Percentiles rank a stretch among this genome's conserved stretches.
Conservation (phyloP, 768 basidiomycete species). For the Candolleomyces aberdarensis region DNA sequence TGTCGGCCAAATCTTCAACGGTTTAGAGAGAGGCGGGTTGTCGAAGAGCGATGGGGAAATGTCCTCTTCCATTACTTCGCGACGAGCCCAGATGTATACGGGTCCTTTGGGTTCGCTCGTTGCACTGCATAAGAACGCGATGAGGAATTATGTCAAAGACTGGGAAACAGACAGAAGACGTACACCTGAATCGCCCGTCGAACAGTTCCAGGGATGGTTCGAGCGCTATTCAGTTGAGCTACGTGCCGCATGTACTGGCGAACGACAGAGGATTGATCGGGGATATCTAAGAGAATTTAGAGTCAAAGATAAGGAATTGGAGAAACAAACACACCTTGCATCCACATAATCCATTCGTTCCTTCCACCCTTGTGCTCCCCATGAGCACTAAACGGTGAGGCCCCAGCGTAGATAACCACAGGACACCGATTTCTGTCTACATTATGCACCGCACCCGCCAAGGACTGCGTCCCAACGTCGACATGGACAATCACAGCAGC, state of each 20-base stretch:
- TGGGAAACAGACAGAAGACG: conserved; percentile 9
- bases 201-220: conserved; percentile 48
- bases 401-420: conserved; percentile 70
- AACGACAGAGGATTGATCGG: conserved; percentile 69
- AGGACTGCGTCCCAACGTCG: conserved; percentile 67
- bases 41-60: conserved; percentile 38
- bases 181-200: conserved; percentile 65
- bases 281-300: conserved; percentile 44
- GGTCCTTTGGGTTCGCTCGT: conserved; percentile 71
- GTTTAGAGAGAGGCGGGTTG: conserved; percentile 12
- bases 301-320: neutral
- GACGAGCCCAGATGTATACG: conserved; percentile 68
- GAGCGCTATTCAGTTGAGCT: conserved; percentile 54
- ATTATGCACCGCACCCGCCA: conserved; percentile 73
- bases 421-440: conserved; percentile 60
- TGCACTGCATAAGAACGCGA: conserved; percentile 37
- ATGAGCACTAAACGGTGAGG: conserved; percentile 55
- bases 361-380: conserved; percentile 59
- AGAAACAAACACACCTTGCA: conserved; percentile 46
- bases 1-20: conserved; percentile 46
- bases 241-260: conserved; percentile 74
- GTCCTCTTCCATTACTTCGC: conserved; percentile 71
- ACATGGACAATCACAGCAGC: conserved; percentile 76
- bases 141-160: neutral
- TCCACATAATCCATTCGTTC: conserved; percentile 75